Evolutionary conservation across 306 rosid genomes (phyloP).

Genomic region (Lablab purpureus): DNA sequence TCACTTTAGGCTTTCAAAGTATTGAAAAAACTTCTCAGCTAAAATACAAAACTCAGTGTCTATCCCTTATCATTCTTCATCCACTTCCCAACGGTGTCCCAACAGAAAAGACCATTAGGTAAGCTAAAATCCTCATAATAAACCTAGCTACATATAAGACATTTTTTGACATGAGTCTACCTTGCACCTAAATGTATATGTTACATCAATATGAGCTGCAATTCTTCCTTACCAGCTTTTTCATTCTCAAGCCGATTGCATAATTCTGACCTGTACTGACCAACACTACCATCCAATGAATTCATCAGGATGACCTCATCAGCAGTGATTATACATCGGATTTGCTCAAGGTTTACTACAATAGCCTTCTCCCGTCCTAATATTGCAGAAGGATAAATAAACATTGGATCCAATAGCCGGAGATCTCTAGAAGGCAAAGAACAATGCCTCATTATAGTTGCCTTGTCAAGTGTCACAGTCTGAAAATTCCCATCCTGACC

Average conservation of each 20-base stretch:
- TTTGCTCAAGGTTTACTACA: constrained; percentile 95
- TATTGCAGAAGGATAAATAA: constrained; percentile 88
- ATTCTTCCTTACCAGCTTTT: constrained; percentile 67
- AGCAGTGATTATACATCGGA: constrained; percentile 90
- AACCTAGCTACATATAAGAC: not conserved
- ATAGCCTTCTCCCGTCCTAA: constrained; percentile 93
- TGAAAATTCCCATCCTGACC: constrained; percentile 67
- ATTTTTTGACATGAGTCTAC: constrained; percentile 1
- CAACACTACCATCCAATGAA: constrained; percentile 85
- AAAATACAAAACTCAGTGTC: constrained; percentile 19
- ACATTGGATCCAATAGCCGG: constrained; percentile 89
- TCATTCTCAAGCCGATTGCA: constrained; percentile 82
- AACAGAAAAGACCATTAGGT: constrained; percentile 9
- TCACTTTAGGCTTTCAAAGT: constrained; percentile 24
- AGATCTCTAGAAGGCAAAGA: constrained; percentile 95
- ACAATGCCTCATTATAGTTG: constrained; percentile 88
- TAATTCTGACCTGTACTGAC: constrained; percentile 72
- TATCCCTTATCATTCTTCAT: constrained; percentile 26
- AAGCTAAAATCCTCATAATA: constrained; percentile 6
- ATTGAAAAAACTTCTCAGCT: constrained; percentile 25
- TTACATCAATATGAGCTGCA: constrained; percentile 35
- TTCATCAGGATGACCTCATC: constrained; percentile 93
- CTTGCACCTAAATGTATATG: constrained; percentile 25
- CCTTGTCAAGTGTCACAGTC: constrained; percentile 86
- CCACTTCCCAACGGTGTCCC: constrained; percentile 15